Percentiles rank a stretch among this genome's conserved stretches.
Evolutionary conservation across 805 yeast species (phyloP).

Genomic region (Cyberlindnera petersonii): DNA sequence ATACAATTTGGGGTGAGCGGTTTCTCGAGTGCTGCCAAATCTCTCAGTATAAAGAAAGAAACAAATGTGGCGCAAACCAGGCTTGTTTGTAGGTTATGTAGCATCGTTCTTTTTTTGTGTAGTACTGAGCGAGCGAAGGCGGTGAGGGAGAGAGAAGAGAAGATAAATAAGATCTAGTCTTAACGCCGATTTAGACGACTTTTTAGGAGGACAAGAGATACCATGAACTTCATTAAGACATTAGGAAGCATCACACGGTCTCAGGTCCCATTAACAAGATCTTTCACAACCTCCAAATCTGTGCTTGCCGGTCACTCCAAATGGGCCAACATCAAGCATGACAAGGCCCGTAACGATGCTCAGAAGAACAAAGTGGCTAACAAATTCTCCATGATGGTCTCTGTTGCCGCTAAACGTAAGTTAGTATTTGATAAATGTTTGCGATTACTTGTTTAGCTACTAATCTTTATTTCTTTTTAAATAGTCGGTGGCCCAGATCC

Average conservation of each 20-base stretch:
- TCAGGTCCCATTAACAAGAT: conserved; percentile 4
- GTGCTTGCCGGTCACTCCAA: conserved; percentile 72
- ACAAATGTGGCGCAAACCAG: too few relatives aligned
- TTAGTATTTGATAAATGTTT: conserved; percentile 8
- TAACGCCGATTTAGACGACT: too few relatives aligned
- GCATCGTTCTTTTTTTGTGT: too few relatives aligned
- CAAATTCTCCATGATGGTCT: conserved; percentile 67
- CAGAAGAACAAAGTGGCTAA: conserved; percentile 65
- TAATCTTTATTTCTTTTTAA: not conserved
- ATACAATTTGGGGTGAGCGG: too few relatives aligned
- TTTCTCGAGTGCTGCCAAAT: too few relatives aligned
- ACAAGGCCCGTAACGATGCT: conserved; percentile 89
- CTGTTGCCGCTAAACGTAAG: conserved; percentile 61
- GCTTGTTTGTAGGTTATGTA: too few relatives aligned
- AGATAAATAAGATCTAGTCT: too few relatives aligned
- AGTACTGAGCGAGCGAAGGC: too few relatives aligned
- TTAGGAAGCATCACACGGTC: conserved; percentile 1
- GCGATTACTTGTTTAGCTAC: not conserved
- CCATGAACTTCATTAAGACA: not conserved
- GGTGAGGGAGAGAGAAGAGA: too few relatives aligned
- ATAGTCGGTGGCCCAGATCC: conserved; percentile 66
- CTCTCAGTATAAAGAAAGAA: too few relatives aligned
- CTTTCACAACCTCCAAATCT: conserved; percentile 6
- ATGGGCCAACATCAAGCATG: conserved; percentile 94
- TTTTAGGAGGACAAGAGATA: too few relatives aligned